Conservation (phyloP, 345 rosid species). For the Citrus sp. region DNA sequence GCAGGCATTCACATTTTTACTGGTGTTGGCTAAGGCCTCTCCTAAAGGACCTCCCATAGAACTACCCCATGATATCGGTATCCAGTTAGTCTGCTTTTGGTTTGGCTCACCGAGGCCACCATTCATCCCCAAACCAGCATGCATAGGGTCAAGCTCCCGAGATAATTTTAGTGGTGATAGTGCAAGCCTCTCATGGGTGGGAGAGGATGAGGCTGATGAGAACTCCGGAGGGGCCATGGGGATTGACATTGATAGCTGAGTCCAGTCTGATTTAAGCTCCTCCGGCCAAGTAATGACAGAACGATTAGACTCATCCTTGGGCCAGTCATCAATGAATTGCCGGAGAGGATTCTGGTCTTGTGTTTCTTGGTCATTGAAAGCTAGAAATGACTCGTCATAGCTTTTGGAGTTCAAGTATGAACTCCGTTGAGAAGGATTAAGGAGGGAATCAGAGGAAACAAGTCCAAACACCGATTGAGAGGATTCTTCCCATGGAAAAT, state of each 20-base stretch:
- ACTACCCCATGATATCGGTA: conserved; percentile 49
- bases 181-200: conserved; percentile 32
- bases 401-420: conserved; percentile 21
- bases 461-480: conserved; percentile 42
- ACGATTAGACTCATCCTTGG: conserved; percentile 32
- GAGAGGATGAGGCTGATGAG: conserved; percentile 42
- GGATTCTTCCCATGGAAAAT: conserved; percentile 23
- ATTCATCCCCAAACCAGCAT: conserved; percentile 35
- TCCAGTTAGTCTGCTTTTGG: conserved; percentile 44
- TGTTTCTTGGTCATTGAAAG: conserved; percentile 24
- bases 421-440: conserved; percentile 38
- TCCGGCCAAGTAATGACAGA: conserved; percentile 43
- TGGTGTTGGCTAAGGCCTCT: conserved; percentile 46
- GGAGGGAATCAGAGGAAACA: conserved; percentile 44
- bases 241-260: conserved; percentile 69
- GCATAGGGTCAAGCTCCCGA: conserved; percentile 39
- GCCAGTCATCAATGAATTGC: conserved; percentile 44
- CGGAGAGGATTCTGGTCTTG: conserved; percentile 30
- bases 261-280: conserved; percentile 59
- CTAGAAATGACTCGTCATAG: conserved; percentile 27
- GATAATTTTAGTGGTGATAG: conserved; percentile 53
- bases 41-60: conserved; percentile 69
- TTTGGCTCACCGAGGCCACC: conserved; percentile 20
- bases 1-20: conserved; percentile 16
- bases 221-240: conserved; percentile 44